Percentiles rank a stretch among this genome's conserved stretches.
These are phyloP conservation scores for Paraleonurus japonicus DNA, from an alignment of 257 asterid species.

Conservation along the genomic window DNA sequence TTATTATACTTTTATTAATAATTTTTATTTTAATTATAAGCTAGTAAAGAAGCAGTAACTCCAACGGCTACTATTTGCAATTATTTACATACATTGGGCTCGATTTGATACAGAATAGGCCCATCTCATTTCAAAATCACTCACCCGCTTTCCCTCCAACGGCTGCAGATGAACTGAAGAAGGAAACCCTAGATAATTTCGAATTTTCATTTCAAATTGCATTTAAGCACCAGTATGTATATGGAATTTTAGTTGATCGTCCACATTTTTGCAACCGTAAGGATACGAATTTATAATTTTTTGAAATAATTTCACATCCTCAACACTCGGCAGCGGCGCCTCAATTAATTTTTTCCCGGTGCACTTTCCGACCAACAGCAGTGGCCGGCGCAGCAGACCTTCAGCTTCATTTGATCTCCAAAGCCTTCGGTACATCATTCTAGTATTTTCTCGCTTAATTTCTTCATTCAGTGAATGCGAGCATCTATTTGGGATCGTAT, in stretches of 20 bases:
- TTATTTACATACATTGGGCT: constrained; percentile 1
- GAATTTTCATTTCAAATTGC: constrained; percentile 3
- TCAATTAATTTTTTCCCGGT: background rate
- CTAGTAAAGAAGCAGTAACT: no score
- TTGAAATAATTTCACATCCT: background rate
- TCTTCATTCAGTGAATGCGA: background rate
- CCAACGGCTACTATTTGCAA: no score
- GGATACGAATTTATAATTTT: background rate
- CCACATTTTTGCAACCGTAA: background rate
- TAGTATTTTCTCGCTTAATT: background rate
- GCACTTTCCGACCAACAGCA: background rate
- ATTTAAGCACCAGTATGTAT: background rate
- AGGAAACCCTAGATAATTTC: constrained; percentile 30
- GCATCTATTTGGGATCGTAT: background rate
- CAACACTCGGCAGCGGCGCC: background rate
- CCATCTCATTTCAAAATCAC: constrained; percentile 26
- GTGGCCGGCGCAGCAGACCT: background rate
- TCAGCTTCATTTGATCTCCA: background rate
- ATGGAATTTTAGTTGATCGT: background rate
- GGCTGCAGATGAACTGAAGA: background rate
- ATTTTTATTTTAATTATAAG: no score
- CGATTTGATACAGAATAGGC: background rate
- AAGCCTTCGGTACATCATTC: background rate
- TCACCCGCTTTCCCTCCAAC: constrained; percentile 25
- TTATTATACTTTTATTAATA: no score